A percentile compares a stretch with the other conserved stretches of the same genome.
Evolutionary conservation across 179 eudicot species (phyloP).

Genomic region (Kewa caespitosa): DNA sequence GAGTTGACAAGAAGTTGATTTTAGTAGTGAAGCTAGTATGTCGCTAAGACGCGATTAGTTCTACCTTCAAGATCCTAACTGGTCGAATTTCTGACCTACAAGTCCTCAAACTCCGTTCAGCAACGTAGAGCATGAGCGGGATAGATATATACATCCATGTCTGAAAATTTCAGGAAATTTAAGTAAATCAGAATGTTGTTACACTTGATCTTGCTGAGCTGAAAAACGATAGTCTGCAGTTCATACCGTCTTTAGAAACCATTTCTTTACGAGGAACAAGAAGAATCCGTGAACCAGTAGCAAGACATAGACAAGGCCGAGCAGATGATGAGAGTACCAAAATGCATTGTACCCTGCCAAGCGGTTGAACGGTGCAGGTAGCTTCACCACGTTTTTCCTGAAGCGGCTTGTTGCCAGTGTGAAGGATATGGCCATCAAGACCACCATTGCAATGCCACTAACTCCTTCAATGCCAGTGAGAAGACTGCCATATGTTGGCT

Average conservation of each 20-base stretch:
- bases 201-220: background rate
- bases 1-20: background rate
- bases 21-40: background rate
- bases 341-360: constrained; percentile 76
- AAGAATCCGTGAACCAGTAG: constrained; percentile 69
- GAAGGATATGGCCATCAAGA: constrained; percentile 60
- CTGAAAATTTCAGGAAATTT: constrained; percentile 35
- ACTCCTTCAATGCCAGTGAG: constrained; percentile 49
- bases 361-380: constrained; percentile 64
- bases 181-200: constrained; percentile 10
- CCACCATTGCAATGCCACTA: constrained; percentile 69
- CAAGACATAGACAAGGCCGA: constrained; percentile 58
- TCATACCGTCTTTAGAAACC: constrained; percentile 72
- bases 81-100: constrained; percentile 68
- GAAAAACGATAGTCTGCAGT: background rate
- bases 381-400: constrained; percentile 51
- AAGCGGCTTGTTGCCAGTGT: constrained; percentile 65
- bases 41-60: background rate
- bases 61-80: constrained; percentile 72
- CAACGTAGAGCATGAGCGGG: constrained; percentile 63
- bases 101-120: constrained; percentile 68
- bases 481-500: constrained; percentile 55
- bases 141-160: constrained; percentile 78
- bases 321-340: constrained; percentile 81
- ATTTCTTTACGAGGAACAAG: constrained; percentile 53